A percentile compares a stretch with the other conserved stretches of the same genome.
Evolutionary conservation across 2,329 filamentous ascomycete genomes (phyloP).

Genomic region (Whalleya microplaca): DNA sequence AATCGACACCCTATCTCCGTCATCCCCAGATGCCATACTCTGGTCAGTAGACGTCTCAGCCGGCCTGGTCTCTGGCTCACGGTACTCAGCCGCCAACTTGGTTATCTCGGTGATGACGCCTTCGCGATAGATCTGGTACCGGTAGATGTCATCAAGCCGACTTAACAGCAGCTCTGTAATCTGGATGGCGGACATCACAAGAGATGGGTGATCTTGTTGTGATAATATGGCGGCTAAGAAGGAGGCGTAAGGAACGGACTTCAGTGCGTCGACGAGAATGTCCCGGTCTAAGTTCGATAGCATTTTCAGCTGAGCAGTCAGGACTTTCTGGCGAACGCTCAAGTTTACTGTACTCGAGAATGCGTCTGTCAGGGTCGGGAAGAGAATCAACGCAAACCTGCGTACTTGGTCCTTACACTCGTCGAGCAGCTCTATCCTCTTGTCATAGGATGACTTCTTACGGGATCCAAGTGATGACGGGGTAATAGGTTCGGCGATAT

Average conservation of each 20-base stretch:
- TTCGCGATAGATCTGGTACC: conserved; percentile 96
- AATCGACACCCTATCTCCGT: conserved; percentile 40
- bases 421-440: conserved; percentile 78
- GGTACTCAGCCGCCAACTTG: conserved; percentile 67
- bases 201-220: conserved; percentile 86
- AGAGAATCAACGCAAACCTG: conserved; percentile 88
- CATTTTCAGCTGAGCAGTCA: conserved; percentile 97
- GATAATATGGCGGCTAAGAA: conserved; percentile 94
- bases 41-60: conserved; percentile 35
- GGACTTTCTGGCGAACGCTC: conserved; percentile 90
- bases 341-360: conserved; percentile 98
- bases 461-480: conserved; percentile 46
- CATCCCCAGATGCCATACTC: conserved; percentile 39
- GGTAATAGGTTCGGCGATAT: conserved; percentile 45
- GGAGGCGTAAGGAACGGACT: conserved; percentile 90
- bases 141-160: conserved; percentile 84
- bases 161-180: conserved; percentile 86
- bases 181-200: conserved; percentile 86
- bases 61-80: conserved; percentile 38
- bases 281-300: conserved; percentile 87
- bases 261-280: conserved; percentile 83
- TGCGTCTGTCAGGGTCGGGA: conserved; percentile 93
- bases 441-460: conserved; percentile 70
- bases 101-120: conserved; percentile 91
- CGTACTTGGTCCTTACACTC: conserved; percentile 86